Evolutionary conservation across 164 flowering plant genomes (phyloP).

Genomic region (grape (Vitis vinifera)): DNA sequence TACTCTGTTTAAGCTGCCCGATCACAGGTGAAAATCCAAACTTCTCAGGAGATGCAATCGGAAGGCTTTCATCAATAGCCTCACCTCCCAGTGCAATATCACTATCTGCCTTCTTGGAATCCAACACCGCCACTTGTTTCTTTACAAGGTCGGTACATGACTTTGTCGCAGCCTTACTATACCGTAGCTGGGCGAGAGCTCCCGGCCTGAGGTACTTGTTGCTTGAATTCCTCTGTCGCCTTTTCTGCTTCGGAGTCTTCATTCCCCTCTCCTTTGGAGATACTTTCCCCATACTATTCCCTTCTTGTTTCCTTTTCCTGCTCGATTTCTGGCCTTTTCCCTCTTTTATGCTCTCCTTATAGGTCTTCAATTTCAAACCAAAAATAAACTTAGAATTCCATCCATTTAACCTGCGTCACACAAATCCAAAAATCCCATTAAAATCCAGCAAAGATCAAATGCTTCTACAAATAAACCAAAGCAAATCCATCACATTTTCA

Average conservation of each 20-base stretch:
- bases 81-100: constrained; percentile 21
- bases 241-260: constrained; percentile 41
- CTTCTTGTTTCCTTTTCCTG: neutral
- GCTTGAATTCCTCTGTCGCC: constrained; percentile 35
- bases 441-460: neutral
- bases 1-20: constrained; percentile 30
- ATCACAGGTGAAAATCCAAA: constrained; percentile 20
- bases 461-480: neutral
- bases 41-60: constrained; percentile 51
- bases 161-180: constrained; percentile 46
- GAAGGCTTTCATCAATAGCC: constrained; percentile 32
- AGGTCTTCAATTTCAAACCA: neutral
- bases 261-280: constrained; percentile 44
- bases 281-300: constrained; percentile 57
- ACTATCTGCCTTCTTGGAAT: constrained; percentile 30
- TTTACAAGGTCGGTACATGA: constrained; percentile 78
- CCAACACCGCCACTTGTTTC: constrained; percentile 62
- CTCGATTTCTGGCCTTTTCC: neutral
- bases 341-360: neutral
- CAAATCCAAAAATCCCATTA: neutral
- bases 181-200: constrained; percentile 71
- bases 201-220: constrained; percentile 78
- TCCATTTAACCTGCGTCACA: constrained; percentile 8
- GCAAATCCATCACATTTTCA: neutral
- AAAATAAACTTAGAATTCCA: constrained; percentile 10